Evolutionary conservation across 345 rosid genomes (phyloP).

Genomic region (Citrus unshiu): DNA sequence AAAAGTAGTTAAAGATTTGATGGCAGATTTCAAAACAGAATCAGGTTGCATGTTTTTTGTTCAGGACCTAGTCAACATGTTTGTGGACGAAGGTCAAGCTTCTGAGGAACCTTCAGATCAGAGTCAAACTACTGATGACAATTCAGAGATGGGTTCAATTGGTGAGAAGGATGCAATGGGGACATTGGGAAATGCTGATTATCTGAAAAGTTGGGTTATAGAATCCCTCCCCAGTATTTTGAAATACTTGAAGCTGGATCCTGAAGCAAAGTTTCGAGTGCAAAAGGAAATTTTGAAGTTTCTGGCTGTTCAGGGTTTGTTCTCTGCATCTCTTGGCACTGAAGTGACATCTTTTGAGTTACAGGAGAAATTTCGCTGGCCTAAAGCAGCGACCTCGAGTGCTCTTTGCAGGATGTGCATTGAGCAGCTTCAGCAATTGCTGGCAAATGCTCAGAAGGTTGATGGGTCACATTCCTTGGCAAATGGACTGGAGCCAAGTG

Average conservation of each 20-base stretch:
- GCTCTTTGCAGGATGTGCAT: slow-evolving; percentile 79
- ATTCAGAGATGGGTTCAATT: slow-evolving; percentile 75
- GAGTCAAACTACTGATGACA: slow-evolving; percentile 99
- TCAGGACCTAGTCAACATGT: slow-evolving; percentile 69
- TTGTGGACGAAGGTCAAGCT: slow-evolving; percentile 72
- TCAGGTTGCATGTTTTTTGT: slow-evolving; percentile 75
- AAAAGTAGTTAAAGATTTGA: slow-evolving; percentile 73
- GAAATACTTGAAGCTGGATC: slow-evolving; percentile 63
- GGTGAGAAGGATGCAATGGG: slow-evolving; percentile 75
- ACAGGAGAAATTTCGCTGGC: slow-evolving; percentile 97
- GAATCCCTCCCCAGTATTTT: slow-evolving; percentile 79
- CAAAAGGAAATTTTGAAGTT: slow-evolving; percentile 87
- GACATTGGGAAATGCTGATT: slow-evolving; percentile 56
- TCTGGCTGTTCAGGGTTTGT: slow-evolving; percentile 91
- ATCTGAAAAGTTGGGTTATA: slow-evolving; percentile 79
- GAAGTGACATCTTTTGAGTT: slow-evolving; percentile 97
- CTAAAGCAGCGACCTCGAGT: slow-evolving; percentile 69
- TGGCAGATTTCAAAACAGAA: slow-evolving; percentile 79
- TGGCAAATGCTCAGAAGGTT: slow-evolving; percentile 71
- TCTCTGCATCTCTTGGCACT: slow-evolving; percentile 85
- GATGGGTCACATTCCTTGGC: slow-evolving; percentile 42
- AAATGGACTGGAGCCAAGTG: slow-evolving; percentile 56
- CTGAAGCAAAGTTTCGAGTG: slow-evolving; percentile 67
- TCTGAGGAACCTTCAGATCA: slow-evolving; percentile 94
- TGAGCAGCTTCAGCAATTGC: slow-evolving; percentile 81